Conservation (phyloP, 805 yeast species). For the Candida berthetii region DNA sequence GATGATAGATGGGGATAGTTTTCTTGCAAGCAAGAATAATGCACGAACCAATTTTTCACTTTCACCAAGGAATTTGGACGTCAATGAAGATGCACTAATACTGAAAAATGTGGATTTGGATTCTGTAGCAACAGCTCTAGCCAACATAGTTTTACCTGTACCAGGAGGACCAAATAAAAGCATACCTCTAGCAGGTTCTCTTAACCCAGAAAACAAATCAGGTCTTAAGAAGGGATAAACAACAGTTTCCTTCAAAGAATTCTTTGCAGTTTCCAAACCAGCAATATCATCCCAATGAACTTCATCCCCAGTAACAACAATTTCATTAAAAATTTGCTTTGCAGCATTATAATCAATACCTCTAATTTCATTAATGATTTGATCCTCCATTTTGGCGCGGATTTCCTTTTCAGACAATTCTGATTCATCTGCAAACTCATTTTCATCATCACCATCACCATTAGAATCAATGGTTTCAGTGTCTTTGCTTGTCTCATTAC, state of each 20-base stretch:
- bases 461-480: slow-evolving; percentile 15
- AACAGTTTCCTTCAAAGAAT: slow-evolving; percentile 87
- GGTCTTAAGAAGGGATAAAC: slow-evolving; percentile 95
- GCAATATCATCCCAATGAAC: slow-evolving; percentile 97
- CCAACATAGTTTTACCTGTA: slow-evolving; percentile 97
- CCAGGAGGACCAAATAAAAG: slow-evolving; percentile 97
- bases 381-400: slow-evolving; percentile 20
- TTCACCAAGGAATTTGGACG: slow-evolving; percentile 79
- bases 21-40: slow-evolving; percentile 77
- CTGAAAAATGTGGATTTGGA: slow-evolving; percentile 91
- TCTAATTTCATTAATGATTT: slow-evolving; percentile 20
- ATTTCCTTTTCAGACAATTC: slow-evolving; percentile 20
- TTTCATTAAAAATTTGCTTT: slow-evolving; percentile 80
- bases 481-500: slow-evolving; percentile 7
- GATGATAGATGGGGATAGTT: slow-evolving; percentile 87
- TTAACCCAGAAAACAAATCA: slow-evolving; percentile 81
- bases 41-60: slow-evolving; percentile 91
- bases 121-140: slow-evolving; percentile 96
- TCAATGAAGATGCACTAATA: slow-evolving; percentile 84
- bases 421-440: slow-evolving; percentile 13
- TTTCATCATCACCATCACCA: slow-evolving; percentile 8
- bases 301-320: slow-evolving; percentile 86
- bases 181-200: slow-evolving; percentile 98
- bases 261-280: slow-evolving; percentile 84
- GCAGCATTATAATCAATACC: slow-evolving; percentile 84